Evolutionary conservation across 306 rosid species (phyloP).

Genomic region (Medicago arabica): DNA sequence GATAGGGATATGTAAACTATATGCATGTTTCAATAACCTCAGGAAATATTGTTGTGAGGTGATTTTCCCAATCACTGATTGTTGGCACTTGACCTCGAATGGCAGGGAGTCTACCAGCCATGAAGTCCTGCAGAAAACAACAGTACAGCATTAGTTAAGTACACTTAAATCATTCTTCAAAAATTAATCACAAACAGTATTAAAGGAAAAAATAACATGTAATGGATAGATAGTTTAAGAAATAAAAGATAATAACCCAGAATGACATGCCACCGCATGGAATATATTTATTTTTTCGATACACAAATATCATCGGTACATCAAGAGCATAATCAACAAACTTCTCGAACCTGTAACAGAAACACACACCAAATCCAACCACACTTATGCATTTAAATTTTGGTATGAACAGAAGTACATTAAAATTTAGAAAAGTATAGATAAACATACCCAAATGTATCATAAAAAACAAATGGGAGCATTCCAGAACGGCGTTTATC

Average conservation of each 20-base stretch:
- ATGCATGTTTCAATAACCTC: slow-evolving; percentile 52
- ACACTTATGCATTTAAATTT: not conserved
- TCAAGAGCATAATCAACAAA: slow-evolving; percentile 90
- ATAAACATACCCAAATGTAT: slow-evolving; percentile 72
- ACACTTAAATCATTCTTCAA: not conserved
- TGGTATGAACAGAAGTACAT: not conserved
- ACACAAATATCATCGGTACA: slow-evolving; percentile 84
- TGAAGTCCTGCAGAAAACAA: slow-evolving; percentile 69
- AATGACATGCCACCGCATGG: slow-evolving; percentile 79
- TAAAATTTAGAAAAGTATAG: not conserved
- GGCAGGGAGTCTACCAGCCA: slow-evolving; percentile 73
- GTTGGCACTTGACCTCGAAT: slow-evolving; percentile 79
- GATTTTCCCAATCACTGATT: slow-evolving; percentile 92
- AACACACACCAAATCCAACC: not conserved
- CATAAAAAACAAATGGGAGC: slow-evolving; percentile 85
- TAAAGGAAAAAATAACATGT: too few species aligned
- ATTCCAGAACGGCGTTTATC: slow-evolving; percentile 65
- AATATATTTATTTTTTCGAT: slow-evolving; percentile 71
- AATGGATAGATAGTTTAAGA: not conserved
- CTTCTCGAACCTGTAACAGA: slow-evolving; percentile 70
- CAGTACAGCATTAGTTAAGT: not conserved
- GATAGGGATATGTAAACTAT: too few species aligned
- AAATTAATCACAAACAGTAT: not conserved
- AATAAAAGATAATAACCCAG: slow-evolving; percentile 60
- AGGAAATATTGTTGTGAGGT: slow-evolving; percentile 79